phyloP scores from a whole-genome alignment of 768 basidiomycete species.

The Amanita muscaria region DNA sequence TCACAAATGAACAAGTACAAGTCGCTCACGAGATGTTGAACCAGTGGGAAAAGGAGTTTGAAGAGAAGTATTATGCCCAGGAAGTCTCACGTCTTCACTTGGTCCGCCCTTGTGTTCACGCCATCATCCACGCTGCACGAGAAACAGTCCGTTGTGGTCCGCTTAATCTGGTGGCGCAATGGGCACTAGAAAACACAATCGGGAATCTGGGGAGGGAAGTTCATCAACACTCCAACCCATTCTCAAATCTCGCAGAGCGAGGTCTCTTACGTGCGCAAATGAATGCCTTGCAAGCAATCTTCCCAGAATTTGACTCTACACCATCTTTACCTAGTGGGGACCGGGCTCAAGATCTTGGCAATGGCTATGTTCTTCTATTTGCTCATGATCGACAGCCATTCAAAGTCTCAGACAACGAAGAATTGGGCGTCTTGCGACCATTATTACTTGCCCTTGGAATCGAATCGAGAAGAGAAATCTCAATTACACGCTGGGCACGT shows the following conservation, averaged over 20 bases:
- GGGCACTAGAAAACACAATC: constrained; percentile 21
- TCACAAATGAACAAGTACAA: constrained; percentile 11
- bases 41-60: constrained; percentile 21
- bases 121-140: constrained; percentile 16
- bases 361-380: constrained; percentile 9
- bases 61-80: constrained; percentile 20
- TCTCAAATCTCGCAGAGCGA: constrained; percentile 18
- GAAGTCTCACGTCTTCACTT: constrained; percentile 21
- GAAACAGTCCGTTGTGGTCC: constrained; percentile 18
- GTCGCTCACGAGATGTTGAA: constrained; percentile 12
- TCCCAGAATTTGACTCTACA: constrained; percentile 10
- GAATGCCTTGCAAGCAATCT: constrained; percentile 11
- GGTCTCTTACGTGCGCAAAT: constrained; percentile 15
- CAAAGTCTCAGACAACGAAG: too few relatives aligned
- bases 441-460: too few relatives aligned
- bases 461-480: too few relatives aligned
- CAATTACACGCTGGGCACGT: constrained; percentile 14
- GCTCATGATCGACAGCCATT: background rate
- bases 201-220: constrained; percentile 21
- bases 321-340: background rate
- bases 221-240: constrained; percentile 16
- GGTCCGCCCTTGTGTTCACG: constrained; percentile 20
- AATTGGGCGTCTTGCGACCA: too few relatives aligned
- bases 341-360: constrained; percentile 5
- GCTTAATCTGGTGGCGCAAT: constrained; percentile 18